Evolutionary conservation across 768 basidiomycete genomes (phyloP), one percentile per base, ranked within the genome.

Genomic region (Agrocybe pediades): DNA sequence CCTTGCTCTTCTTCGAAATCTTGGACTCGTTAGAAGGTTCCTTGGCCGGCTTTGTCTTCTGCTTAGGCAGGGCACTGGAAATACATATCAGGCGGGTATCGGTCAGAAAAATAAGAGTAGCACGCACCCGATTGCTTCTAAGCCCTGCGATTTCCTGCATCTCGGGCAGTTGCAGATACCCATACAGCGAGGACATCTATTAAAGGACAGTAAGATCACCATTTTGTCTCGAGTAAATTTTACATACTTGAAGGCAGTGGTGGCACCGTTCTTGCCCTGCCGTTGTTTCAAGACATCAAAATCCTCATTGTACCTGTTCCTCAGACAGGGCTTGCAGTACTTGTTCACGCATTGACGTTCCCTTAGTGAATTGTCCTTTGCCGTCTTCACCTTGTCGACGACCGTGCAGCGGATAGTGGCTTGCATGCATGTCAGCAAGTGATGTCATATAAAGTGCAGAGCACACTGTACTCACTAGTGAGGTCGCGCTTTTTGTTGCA

Each of bases 171-270:
- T 88, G 68, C 90, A 92, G 9, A 75, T 69, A 58, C 79, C 83
- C 46, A 78, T 71, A 54, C 90, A 92, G 59, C 76, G 80, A 3
- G 87, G 87, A 58, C 90, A 92, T 64, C 88, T 91, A 57, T 23
- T 53, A 51, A 42, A 6, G 16, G 42, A 33, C 2, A 8, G n/a
- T 42, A 27, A 24, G 33, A 23, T 49, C 17, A 39, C 29, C 1
- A 16, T 16, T 16, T 23, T 6, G 5, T 30, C 13, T 21, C 11
- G 16, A 11, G 25, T 27, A 42, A 41, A 16, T 30, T 46, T 7
- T 33, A 63, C 67, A 23, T 62, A 86, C 87, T 78, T 78, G 74
- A 84, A 90, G 23, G 69, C 68, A 61, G 41, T 46, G 19, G 45
- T 33, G 82, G 84, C 19, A 53, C 58, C 30, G 60, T 66, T 64